Evolutionary conservation across 1,284 basidiomycete species (phyloP).

Genomic region (Fomitopsis betulina): DNA sequence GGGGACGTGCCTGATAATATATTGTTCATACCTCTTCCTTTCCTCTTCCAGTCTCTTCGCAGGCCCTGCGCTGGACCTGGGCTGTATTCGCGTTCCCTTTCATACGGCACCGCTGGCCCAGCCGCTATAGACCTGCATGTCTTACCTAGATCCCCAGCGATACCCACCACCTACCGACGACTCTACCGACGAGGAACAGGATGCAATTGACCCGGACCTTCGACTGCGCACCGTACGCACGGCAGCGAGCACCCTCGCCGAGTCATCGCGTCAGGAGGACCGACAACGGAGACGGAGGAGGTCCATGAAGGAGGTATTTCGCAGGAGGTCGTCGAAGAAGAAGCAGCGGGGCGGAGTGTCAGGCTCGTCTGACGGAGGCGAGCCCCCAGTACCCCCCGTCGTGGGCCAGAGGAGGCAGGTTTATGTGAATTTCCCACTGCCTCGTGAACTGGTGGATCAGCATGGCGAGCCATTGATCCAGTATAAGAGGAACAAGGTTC

Average conservation of each 20-base stretch:
- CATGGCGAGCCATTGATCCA: slow-evolving; percentile 74
- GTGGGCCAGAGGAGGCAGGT: slow-evolving; percentile 66
- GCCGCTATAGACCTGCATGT: slow-evolving; percentile 14
- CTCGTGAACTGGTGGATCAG: slow-evolving; percentile 60
- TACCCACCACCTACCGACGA: slow-evolving; percentile 26
- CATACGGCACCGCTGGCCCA: neutral
- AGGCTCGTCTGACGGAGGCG: slow-evolving; percentile 25
- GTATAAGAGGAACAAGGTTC: slow-evolving; percentile 92
- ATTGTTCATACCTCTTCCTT: neutral
- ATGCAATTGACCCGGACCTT: slow-evolving; percentile 76
- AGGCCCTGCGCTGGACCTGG: slow-evolving; percentile 5
- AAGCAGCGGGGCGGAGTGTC: slow-evolving; percentile 16
- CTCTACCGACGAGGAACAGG: slow-evolving; percentile 52
- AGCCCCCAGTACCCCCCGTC: slow-evolving; percentile 28
- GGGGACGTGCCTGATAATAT: neutral
- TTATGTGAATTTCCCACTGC: slow-evolving; percentile 73
- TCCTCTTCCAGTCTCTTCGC: neutral
- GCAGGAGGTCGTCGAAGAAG: slow-evolving; percentile 45
- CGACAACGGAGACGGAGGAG: slow-evolving; percentile 57
- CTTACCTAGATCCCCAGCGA: slow-evolving; percentile 21
- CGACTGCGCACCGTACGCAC: slow-evolving; percentile 85
- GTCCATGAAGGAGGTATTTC: slow-evolving; percentile 60
- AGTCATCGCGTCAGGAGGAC: slow-evolving; percentile 76
- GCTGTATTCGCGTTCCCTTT: neutral
- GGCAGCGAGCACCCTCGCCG: slow-evolving; percentile 83